Evolutionary conservation across 2,329 filamentous ascomycete genomes (phyloP).

Genomic region (Monosporascus sp.): DNA sequence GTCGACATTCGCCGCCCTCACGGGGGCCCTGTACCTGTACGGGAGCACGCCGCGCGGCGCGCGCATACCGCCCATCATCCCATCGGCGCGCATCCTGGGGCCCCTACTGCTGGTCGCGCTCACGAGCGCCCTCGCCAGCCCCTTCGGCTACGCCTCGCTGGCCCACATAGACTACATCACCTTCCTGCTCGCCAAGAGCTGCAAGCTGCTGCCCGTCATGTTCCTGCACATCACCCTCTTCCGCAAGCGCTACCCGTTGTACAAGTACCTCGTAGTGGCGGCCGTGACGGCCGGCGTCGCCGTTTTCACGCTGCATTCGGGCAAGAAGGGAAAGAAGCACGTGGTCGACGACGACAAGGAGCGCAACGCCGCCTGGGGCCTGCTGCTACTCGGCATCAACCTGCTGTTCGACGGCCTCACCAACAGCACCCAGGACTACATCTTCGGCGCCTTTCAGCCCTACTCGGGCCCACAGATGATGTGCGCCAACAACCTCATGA

Average conservation of each 20-base stretch:
- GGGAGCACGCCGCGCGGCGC: slow-evolving; percentile 51
- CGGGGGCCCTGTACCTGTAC: slow-evolving; percentile 75
- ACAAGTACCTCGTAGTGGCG: slow-evolving; percentile 92
- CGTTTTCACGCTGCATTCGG: slow-evolving; percentile 85
- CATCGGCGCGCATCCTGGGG: slow-evolving; percentile 64
- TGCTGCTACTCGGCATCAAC: slow-evolving; percentile 81
- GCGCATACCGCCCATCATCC: slow-evolving; percentile 64
- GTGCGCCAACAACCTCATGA: slow-evolving; percentile 92
- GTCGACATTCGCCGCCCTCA: slow-evolving; percentile 78
- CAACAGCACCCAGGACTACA: slow-evolving; percentile 93
- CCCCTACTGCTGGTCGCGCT: slow-evolving; percentile 82
- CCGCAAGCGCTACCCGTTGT: slow-evolving; percentile 80
- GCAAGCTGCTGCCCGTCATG: slow-evolving; percentile 99
- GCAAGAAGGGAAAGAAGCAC: slow-evolving; percentile 35
- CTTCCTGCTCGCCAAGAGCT: slow-evolving; percentile 94
- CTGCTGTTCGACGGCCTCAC: slow-evolving; percentile 93
- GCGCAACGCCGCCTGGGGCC: slow-evolving; percentile 67
- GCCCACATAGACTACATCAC: slow-evolving; percentile 97
- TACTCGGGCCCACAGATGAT: slow-evolving; percentile 98
- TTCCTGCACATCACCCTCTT: slow-evolving; percentile 91
- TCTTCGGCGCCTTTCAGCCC: slow-evolving; percentile 73
- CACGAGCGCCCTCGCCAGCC: slow-evolving; percentile 83
- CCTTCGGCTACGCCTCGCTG: slow-evolving; percentile 89
- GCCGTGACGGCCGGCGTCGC: slow-evolving; percentile 90
- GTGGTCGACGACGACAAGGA: slow-evolving; percentile 40